A percentile compares a stretch with the other conserved stretches of the same genome.
These are phyloP conservation scores for Microsporum ferrugineum DNA, from an alignment of 2,329 filamentous ascomycete species.

Conservation along the genomic window DNA sequence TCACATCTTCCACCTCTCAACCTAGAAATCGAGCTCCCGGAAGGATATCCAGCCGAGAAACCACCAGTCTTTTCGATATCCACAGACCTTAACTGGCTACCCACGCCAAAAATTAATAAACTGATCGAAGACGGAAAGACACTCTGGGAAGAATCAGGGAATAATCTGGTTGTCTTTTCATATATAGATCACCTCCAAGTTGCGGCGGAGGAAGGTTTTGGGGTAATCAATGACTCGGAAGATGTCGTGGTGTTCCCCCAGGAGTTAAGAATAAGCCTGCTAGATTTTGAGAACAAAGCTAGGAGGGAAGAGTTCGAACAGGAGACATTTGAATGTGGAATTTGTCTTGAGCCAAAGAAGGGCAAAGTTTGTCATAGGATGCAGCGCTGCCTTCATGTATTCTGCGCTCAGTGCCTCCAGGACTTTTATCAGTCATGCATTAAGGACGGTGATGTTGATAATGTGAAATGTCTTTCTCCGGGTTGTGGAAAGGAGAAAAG, in stretches of 20 bases:
- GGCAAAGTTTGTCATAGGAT: conserved; percentile 70
- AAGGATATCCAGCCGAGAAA: conserved; percentile 43
- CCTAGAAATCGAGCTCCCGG: conserved; percentile 43
- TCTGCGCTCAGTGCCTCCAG: conserved; percentile 75
- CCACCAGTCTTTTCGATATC: conserved; percentile 42
- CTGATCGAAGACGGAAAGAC: conserved; percentile 38
- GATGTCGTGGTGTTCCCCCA: conserved; percentile 38
- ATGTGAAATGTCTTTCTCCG: conserved; percentile 68
- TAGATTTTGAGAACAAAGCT: conserved; percentile 67
- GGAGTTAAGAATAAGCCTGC: conserved; percentile 53
- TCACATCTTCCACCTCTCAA: conserved; percentile 47
- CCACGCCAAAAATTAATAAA: conserved; percentile 31
- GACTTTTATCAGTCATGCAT: conserved; percentile 88
- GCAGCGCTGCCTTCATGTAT: conserved; percentile 77
- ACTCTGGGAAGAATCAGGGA: conserved; percentile 51
- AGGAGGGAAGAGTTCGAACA: conserved; percentile 66
- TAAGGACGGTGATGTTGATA: conserved; percentile 65
- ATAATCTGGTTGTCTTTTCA: conserved; percentile 45
- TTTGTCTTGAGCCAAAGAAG: conserved; percentile 89
- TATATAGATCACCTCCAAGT: conserved; percentile 53
- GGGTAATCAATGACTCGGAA: conserved; percentile 30
- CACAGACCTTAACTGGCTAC: conserved; percentile 44
- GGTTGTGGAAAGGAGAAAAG: conserved; percentile 55
- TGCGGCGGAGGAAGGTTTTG: conserved; percentile 45
- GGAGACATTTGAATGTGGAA: conserved; percentile 75